These are phyloP conservation scores for Corniculantispora saksenae DNA, from an alignment of 2,329 filamentous ascomycete species.

Conservation along the genomic window DNA sequence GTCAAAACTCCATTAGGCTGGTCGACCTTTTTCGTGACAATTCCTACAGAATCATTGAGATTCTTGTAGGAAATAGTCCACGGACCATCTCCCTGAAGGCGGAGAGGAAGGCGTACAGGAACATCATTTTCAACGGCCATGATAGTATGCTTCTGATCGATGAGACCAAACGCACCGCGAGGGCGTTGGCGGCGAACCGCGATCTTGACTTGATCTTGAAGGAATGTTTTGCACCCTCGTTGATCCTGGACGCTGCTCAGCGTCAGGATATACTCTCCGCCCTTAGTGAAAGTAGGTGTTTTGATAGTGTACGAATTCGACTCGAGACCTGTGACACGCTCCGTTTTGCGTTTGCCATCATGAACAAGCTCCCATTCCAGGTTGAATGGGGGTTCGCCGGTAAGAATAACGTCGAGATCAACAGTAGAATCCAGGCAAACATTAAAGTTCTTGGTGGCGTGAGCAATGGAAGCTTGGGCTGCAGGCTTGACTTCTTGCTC, in stretches of 20 bases:
- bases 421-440: slow-evolving; percentile 84
- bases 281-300: slow-evolving; percentile 72
- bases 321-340: slow-evolving; percentile 64
- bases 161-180: slow-evolving; percentile 78
- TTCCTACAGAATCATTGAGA: slow-evolving; percentile 51
- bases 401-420: slow-evolving; percentile 70
- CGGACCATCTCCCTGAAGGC: slow-evolving; percentile 80
- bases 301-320: slow-evolving; percentile 67
- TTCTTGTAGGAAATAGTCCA: slow-evolving; percentile 82
- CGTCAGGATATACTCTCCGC: slow-evolving; percentile 87
- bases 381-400: slow-evolving; percentile 83
- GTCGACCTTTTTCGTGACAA: slow-evolving; percentile 50
- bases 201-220: slow-evolving; percentile 84
- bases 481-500: slow-evolving; percentile 93
- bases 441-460: slow-evolving; percentile 55
- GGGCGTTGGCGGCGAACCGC: slow-evolving; percentile 86
- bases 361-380: slow-evolving; percentile 93
- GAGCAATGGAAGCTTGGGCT: slow-evolving; percentile 73
- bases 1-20: slow-evolving; percentile 67
- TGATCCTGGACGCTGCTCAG: slow-evolving; percentile 84
- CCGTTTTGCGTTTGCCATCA: slow-evolving; percentile 77
- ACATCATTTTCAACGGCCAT: slow-evolving; percentile 75
- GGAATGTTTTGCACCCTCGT: slow-evolving; percentile 79
- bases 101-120: slow-evolving; percentile 71
- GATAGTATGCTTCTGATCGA: slow-evolving; percentile 77